Percentiles rank a stretch among this genome's conserved stretches.
Conservation (phyloP, 1,284 basidiomycete genomes). For the Marasmius tenuissimus region DNA sequence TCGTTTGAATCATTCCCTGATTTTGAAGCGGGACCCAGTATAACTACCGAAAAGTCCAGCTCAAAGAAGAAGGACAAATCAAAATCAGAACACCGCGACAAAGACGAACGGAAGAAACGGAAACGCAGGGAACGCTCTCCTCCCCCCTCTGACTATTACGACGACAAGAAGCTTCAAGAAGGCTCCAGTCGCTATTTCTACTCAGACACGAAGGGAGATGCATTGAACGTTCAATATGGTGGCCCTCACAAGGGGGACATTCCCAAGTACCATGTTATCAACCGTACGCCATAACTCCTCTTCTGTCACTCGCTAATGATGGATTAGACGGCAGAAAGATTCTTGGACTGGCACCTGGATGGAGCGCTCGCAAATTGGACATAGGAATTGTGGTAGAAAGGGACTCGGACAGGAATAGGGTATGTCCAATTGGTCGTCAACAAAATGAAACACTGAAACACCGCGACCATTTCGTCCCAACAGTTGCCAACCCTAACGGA, state of each 20-base stretch:
- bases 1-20: slow-evolving; percentile 70
- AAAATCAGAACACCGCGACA: slow-evolving; percentile 16
- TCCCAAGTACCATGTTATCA: slow-evolving; percentile 63
- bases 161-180: slow-evolving; percentile 35
- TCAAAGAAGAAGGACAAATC: slow-evolving; percentile 13
- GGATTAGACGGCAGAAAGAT: slow-evolving; percentile 62
- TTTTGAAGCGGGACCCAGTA: slow-evolving; percentile 39
- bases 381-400: slow-evolving; percentile 63
- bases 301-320: slow-evolving; percentile 48
- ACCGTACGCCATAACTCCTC: slow-evolving; percentile 41
- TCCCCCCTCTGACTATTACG: slow-evolving; percentile 28
- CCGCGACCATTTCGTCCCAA: not conserved
- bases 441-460: slow-evolving; percentile 11
- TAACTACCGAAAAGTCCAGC: not conserved
- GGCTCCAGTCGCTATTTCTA: slow-evolving; percentile 45
- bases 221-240: slow-evolving; percentile 70
- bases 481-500: slow-evolving; percentile 61
- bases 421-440: slow-evolving; percentile 21
- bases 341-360: slow-evolving; percentile 54
- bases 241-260: slow-evolving; percentile 62
- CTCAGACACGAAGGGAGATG: slow-evolving; percentile 70
- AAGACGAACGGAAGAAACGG: slow-evolving; percentile 15
- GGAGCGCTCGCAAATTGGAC: slow-evolving; percentile 47
- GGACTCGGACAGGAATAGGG: slow-evolving; percentile 42
- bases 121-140: slow-evolving; percentile 16